Base-by-base conservation (phyloP, 148 eudicot species). In the Cornus controversa region DNA sequence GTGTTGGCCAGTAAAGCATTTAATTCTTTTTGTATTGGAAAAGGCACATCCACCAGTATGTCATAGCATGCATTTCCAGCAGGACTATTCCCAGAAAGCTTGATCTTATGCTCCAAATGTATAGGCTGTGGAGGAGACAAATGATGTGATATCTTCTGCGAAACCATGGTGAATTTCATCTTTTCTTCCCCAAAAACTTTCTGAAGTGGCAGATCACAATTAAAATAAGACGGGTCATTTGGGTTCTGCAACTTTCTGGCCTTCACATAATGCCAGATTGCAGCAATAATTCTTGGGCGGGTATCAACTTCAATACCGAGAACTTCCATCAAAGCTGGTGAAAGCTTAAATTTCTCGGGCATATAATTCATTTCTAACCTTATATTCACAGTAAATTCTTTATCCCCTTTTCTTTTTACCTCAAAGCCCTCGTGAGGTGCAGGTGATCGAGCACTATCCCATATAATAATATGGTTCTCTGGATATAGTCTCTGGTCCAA, bases 271-370 rank as follows among this genome's bases (percentile, higher is more conserved):
- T 95, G 99, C 97, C 99, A 95, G 40, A 95, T 88, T 58, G 94
- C 90, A 81, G 96, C 89, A 71, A 93, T 87, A 34, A 95, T 88
- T 84, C 99, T 86, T 16, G 99, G 90, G 67, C 97, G 96, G 24
- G 97, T 91, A 80, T 95, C 99, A 65, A 94, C 96, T 85, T 95
- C 99, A 78, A 93, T 87, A 68, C 97, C 97, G 37, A 95, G 91
- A 85, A 95, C 90, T 75, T 95, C 96, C 31, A 82, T 91, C 82
- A 95, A 81, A 66, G 96, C 82, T 26, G 93, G 85, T 10, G 97
- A 95, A 81, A 95, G 96, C 84, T 91, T 95, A 79, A 76, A 95
- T 76, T 95, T 95, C 75, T 95, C 97, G 23, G 97, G 99, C 67
- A 78, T 83, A 75, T 93, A 93, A 82, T 84, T 90, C 93, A 95